phyloP scores from a whole-genome alignment of 1,284 basidiomycete species.

The Cystobasidiaceae sp. region DNA sequence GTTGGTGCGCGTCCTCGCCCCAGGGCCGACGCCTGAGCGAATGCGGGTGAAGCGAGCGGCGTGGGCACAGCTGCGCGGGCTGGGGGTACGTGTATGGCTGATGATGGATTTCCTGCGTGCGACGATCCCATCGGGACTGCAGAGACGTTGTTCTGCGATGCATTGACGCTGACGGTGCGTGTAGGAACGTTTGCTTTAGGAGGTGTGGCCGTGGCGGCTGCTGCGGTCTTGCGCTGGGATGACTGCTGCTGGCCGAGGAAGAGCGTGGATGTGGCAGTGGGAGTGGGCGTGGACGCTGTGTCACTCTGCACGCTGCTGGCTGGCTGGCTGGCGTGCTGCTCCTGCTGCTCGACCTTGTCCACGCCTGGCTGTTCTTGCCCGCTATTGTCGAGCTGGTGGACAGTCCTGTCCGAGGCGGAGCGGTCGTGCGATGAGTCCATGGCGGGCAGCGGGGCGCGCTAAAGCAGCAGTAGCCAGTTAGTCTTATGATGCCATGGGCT shows the following conservation, averaged over 20 bases:
- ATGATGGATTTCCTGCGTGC: no score
- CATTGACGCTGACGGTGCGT: neutral
- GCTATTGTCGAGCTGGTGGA: neutral
- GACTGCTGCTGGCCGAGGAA: slow-evolving; percentile 2
- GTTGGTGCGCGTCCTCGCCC: slow-evolving; percentile 26
- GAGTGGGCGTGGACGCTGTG: slow-evolving; percentile 5
- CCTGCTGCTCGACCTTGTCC: slow-evolving; percentile 11
- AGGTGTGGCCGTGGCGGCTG: neutral
- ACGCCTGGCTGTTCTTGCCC: neutral
- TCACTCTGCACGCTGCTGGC: no score
- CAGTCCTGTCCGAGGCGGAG: slow-evolving; percentile 10
- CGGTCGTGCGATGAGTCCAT: slow-evolving; percentile 2
- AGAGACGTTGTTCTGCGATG: neutral
- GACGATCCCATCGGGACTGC: slow-evolving; percentile 2
- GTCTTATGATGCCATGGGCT: no score
- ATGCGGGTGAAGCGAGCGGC: slow-evolving; percentile 5
- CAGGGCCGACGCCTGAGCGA: slow-evolving; percentile 9
- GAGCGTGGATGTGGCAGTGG: slow-evolving; percentile 14
- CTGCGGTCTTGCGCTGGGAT: no score
- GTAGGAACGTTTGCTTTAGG: neutral
- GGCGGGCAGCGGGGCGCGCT: no score
- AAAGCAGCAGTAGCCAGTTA: no score
- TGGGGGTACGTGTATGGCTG: slow-evolving; percentile 1
- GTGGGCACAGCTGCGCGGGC: neutral
- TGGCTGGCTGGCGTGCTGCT: no score